Evolutionary conservation across 1,139 yeast genomes (phyloP).

Genomic region (Taphrina flavorubra): DNA sequence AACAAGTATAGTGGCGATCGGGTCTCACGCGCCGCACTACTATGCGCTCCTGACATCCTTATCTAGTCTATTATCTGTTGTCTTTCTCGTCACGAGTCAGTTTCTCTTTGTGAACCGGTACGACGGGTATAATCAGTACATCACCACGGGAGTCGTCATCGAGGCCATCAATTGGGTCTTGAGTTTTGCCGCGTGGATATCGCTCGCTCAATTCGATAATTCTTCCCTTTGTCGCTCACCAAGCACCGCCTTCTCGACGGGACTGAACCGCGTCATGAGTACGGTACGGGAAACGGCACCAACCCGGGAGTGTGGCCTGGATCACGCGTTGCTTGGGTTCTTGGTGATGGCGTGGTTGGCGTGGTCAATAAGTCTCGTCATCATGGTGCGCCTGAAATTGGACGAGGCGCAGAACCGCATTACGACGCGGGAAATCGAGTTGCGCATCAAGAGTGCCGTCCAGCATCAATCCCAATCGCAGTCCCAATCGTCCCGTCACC

Average conservation of each 20-base stretch:
- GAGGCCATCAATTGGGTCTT: constrained; percentile 31
- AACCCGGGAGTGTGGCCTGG: neutral
- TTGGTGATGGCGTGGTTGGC: constrained; percentile 26
- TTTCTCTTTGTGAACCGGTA: constrained; percentile 33
- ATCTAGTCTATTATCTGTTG: constrained; percentile 13
- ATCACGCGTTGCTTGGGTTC: constrained; percentile 27
- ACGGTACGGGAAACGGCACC: too few species aligned
- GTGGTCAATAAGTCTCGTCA: constrained; percentile 22
- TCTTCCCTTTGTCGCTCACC: constrained; percentile 12
- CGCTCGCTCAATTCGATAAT: constrained; percentile 31
- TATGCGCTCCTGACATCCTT: constrained; percentile 27
- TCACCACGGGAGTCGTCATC: constrained; percentile 31
- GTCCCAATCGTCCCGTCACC: too few species aligned
- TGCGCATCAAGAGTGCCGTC: constrained; percentile 37
- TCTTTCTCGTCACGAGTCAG: constrained; percentile 32
- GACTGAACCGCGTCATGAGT: too few species aligned
- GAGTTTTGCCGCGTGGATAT: constrained; percentile 29
- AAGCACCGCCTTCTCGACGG: too few species aligned
- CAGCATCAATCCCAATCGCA: neutral
- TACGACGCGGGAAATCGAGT: constrained; percentile 33
- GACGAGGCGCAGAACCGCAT: constrained; percentile 16
- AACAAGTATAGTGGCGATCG: neutral
- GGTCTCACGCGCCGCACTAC: constrained; percentile 29
- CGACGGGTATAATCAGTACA: constrained; percentile 30
- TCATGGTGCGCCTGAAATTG: constrained; percentile 29